Evolutionary conservation across 805 yeast species (phyloP).

Genomic region (Saturnispora sanitii): DNA sequence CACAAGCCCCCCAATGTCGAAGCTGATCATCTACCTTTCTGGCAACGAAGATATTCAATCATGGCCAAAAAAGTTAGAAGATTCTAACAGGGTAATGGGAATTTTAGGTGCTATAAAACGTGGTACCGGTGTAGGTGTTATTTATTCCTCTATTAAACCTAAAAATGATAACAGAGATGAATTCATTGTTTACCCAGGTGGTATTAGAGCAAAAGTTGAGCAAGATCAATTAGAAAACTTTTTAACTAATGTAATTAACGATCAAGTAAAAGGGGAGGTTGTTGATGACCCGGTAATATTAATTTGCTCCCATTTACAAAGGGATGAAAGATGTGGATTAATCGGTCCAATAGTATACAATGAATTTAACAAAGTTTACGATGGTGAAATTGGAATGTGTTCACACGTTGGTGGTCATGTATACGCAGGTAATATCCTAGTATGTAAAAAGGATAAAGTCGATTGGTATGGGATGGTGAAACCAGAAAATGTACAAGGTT

Average conservation of each 20-base stretch:
- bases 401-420: slow-evolving; percentile 85
- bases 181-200: slow-evolving; percentile 10
- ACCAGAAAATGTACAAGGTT: slow-evolving; percentile 57
- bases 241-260: slow-evolving; percentile 3
- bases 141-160: slow-evolving; percentile 1
- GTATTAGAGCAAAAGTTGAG: slow-evolving; percentile 5
- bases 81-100: slow-evolving; percentile 32
- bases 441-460: slow-evolving; percentile 34
- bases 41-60: slow-evolving; percentile 29
- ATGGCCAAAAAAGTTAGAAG: slow-evolving; percentile 45
- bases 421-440: slow-evolving; percentile 73
- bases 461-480: slow-evolving; percentile 74
- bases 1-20: slow-evolving; percentile 43
- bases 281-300: slow-evolving; percentile 23
- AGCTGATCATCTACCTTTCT: slow-evolving; percentile 45
- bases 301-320: slow-evolving; percentile 54
- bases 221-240: neutral
- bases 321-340: slow-evolving; percentile 61
- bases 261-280: neutral
- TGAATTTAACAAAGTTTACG: slow-evolving; percentile 38
- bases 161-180: neutral
- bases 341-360: slow-evolving; percentile 47
- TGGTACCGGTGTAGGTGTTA: slow-evolving; percentile 11
- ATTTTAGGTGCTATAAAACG: slow-evolving; percentile 7
- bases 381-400: slow-evolving; percentile 37